A percentile compares a stretch with the other conserved stretches of the same genome.
Conservation (phyloP, 2,329 filamentous ascomycete species). For the Aspergillus proliferans region DNA sequence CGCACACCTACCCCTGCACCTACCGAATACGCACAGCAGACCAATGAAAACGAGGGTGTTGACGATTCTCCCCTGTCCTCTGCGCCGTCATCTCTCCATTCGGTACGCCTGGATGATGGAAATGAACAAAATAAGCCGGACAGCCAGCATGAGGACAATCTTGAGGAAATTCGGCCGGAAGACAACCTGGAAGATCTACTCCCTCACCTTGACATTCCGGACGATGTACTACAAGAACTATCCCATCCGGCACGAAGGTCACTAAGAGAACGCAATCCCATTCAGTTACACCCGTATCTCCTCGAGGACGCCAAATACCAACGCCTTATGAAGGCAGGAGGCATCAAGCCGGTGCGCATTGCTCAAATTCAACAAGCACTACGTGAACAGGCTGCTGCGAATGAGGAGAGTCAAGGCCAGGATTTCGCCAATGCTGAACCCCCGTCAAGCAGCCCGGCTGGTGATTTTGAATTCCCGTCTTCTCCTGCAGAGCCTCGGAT, state of each 20-base stretch:
- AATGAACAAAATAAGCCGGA: background rate
- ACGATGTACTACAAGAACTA: slow-evolving; percentile 21
- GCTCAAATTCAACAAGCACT: slow-evolving; percentile 12
- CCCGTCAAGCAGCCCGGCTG: slow-evolving; percentile 26
- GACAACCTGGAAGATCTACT: slow-evolving; percentile 12
- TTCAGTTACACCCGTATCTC: slow-evolving; percentile 44
- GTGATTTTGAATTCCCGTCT: slow-evolving; percentile 25
- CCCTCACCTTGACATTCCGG: slow-evolving; percentile 19
- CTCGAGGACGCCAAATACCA: slow-evolving; percentile 42
- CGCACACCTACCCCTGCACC: background rate
- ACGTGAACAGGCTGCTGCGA: slow-evolving; percentile 7
- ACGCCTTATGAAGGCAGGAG: slow-evolving; percentile 34
- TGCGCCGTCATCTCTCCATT: slow-evolving; percentile 24
- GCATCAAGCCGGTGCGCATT: slow-evolving; percentile 38
- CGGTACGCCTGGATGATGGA: slow-evolving; percentile 8
- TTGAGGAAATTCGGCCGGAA: background rate
- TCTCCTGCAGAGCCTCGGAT: slow-evolving; percentile 13
- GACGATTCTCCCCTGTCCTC: slow-evolving; percentile 33
- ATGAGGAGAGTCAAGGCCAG: slow-evolving; percentile 26
- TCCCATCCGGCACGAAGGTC: slow-evolving; percentile 24
- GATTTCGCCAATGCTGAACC: slow-evolving; percentile 25
- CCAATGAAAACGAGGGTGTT: slow-evolving; percentile 11
- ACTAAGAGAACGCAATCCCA: slow-evolving; percentile 41
- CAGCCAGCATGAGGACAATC: background rate
- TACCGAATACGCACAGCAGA: slow-evolving; percentile 1